Evolutionary conservation across 2,329 filamentous ascomycete species (phyloP).

Genomic region (Neonectria faginata): DNA sequence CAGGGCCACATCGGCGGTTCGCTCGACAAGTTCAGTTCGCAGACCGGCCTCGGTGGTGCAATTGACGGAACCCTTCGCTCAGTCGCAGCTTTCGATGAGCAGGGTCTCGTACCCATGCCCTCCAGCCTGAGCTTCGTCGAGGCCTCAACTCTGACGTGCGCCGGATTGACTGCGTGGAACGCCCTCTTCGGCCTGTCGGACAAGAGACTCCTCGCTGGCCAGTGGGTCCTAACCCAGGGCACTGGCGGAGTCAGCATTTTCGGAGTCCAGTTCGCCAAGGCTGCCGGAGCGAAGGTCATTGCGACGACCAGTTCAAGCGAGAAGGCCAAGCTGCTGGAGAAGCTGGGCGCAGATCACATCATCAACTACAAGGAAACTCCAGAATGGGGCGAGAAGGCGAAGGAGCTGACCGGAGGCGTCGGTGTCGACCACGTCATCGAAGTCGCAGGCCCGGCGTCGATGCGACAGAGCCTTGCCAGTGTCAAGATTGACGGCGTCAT

Average conservation of each 20-base stretch:
- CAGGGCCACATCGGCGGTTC: constrained; percentile 63
- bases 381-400: constrained; percentile 60
- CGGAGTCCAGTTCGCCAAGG: constrained; percentile 69
- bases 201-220: constrained; percentile 62
- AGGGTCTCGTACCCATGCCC: constrained; percentile 74
- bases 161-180: constrained; percentile 75
- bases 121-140: constrained; percentile 64
- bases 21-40: constrained; percentile 48
- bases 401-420: constrained; percentile 55
- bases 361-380: constrained; percentile 62
- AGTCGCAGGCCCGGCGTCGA: constrained; percentile 58
- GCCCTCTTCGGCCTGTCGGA: constrained; percentile 68
- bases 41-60: constrained; percentile 74
- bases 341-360: constrained; percentile 62
- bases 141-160: constrained; percentile 69
- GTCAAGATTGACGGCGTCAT: constrained; percentile 61
- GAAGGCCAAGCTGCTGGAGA: constrained; percentile 58
- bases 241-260: constrained; percentile 77
- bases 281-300: constrained; percentile 61
- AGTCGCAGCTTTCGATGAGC: constrained; percentile 75
- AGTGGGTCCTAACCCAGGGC: constrained; percentile 75
- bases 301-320: constrained; percentile 60
- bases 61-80: constrained; percentile 76
- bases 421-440: constrained; percentile 63
- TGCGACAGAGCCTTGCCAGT: constrained; percentile 58